Base-by-base conservation (phyloP, 2,329 filamentous ascomycete genomes). In the Pseudopithomyces chartarum region DNA sequence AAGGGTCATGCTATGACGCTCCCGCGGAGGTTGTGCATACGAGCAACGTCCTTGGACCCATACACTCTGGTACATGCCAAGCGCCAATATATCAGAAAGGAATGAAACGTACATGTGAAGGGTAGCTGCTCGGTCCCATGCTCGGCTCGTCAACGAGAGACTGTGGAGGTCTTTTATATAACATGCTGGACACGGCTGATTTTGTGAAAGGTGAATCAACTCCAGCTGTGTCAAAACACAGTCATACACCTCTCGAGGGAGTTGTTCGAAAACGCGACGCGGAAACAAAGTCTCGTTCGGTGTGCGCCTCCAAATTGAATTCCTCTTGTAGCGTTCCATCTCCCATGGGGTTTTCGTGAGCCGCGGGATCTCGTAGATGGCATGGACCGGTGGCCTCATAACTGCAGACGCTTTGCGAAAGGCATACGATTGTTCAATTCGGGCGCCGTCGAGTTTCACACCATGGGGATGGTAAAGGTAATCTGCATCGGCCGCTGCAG, bases 211-310 rank as follows among this genome's bases (percentile, higher is more conserved):
- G 44, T 86, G 80, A 23, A 82, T 62, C 8, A 68, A 63, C 52
- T 82, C 77, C 36, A 87, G 65, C 54, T 84, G 81, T 33, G 77
- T 71, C 11, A 86, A 60, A 36, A 87, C 83, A 55, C 79, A 82
- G 54, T 84, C 80, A 59, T 85, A 85, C 4, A 86, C 80, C 57
- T 84, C 80, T 44, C 77, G 71, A 0, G 85, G 84, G 6, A 87
- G 62, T 17, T 75, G 74, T 56, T 80, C 78, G 62, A 83, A 79
- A 0, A 78, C 45, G n/a, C 64, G 65, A 2, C 64, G 60, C 1
- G 74, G 67, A 19, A 76, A 54, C 10, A 54, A 29, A 26, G 45
- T 49, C 23, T 58, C 48, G 17, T 29, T 46, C 20, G 56, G 57
- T 58, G 67, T 54, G 60, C 66, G 57, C 54, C 57, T 62, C 73